Base-by-base conservation (phyloP, 148 eudicot species). In the Pharnaceum exiguum region DNA sequence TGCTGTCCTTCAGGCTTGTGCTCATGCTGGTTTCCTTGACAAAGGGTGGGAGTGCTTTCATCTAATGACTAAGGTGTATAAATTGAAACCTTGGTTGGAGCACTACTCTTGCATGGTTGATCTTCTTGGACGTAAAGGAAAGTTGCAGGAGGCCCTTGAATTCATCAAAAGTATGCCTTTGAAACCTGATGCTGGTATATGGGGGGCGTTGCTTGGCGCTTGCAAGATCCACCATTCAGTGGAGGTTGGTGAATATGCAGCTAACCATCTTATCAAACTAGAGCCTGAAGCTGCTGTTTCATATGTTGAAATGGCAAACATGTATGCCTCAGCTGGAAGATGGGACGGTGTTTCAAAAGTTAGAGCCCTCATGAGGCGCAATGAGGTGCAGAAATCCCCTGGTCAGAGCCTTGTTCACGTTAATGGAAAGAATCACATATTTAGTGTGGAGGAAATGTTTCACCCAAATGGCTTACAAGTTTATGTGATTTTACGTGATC, bases 81-180 rank as follows among this genome's bases (percentile, higher is more conserved):
- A 46, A 5, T 44, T 79, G 30, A 62, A 46, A 16, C 89, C 89
- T 10, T 67, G 65, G 27, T 37, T 82, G 30, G 83, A 78, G 62
- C 94, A 86, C 51, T 80, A 82, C 57, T 68, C 86, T 24, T 86
- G 83, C 67, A 71, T 82, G 72, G 75, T 66, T 29, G 89, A 86
- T 69, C 86, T 86, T 46, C 83, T 86, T 46, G 89, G 88, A n/a
- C 85, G 89, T 22, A 63, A 27, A 38, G 94, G 94, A 32, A 79
- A 71, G 63, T 69, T 80, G 29, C 66, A 66, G 46, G 86, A 82
- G 64, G 94, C 83, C 10, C 27, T 77, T 45, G 70, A 66, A 31
- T 64, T 82, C 40, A 74, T 82, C 51, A 36, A 46, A 23, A 68
- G 58, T 16, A 86, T 86, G 82, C 77, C 83, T 13, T 5, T 73